A percentile compares a stretch with the other conserved stretches of the same genome.
These are phyloP conservation scores for Saccharomycopsis capsularis DNA, from an alignment of 805 yeast species.

Conservation along the genomic window DNA sequence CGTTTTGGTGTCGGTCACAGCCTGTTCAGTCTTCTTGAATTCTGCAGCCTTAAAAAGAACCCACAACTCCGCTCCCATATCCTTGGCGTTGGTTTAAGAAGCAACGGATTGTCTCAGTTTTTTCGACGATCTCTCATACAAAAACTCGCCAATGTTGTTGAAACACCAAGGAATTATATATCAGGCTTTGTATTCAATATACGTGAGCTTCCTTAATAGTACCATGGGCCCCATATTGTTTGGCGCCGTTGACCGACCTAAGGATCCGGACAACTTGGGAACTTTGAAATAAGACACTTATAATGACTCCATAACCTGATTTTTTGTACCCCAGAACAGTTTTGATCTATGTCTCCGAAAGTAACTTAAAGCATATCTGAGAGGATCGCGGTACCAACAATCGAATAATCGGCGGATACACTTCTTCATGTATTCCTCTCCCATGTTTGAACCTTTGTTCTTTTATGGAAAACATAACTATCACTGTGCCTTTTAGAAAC, in stretches of 20 bases:
- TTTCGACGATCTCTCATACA: slow-evolving; percentile 43
- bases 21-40: no score
- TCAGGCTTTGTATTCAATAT: slow-evolving; percentile 11
- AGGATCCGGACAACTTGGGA: slow-evolving; percentile 12
- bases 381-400: slow-evolving; percentile 29
- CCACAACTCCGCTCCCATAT: no score
- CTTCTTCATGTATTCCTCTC: slow-evolving; percentile 10
- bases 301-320: slow-evolving; percentile 32
- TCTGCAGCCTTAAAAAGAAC: no score
- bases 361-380: slow-evolving; percentile 25
- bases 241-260: slow-evolving; percentile 17
- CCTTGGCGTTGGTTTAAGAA: slow-evolving; percentile 64
- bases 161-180: slow-evolving; percentile 5
- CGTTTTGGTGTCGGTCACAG: no score
- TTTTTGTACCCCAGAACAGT: slow-evolving; percentile 40
- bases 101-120: slow-evolving; percentile 54
- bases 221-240: slow-evolving; percentile 14
- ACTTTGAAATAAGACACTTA: slow-evolving; percentile 28
- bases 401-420: slow-evolving; percentile 16
- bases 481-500: slow-evolving; percentile 42
- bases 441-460: slow-evolving; percentile 21
- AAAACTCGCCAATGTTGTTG: slow-evolving; percentile 12
- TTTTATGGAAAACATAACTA: slow-evolving; percentile 32
- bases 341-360: slow-evolving; percentile 37
- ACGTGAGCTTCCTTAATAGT: slow-evolving; percentile 4